These are phyloP conservation scores for Fraxinus dipetala DNA, from an alignment of 305 asterid species.

Conservation along the genomic window DNA sequence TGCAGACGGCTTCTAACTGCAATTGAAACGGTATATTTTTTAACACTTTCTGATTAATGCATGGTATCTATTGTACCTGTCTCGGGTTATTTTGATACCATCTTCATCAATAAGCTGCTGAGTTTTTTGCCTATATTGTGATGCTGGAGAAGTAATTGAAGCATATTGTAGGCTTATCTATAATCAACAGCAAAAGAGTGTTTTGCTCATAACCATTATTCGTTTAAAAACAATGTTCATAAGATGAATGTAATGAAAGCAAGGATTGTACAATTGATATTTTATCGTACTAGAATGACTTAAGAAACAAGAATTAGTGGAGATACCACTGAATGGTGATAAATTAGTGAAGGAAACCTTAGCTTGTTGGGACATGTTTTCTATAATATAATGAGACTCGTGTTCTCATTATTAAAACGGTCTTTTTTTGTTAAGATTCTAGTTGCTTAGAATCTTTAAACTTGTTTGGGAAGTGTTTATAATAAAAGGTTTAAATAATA, in stretches of 20 bases:
- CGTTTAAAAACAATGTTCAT: neutral
- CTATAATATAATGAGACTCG: neutral
- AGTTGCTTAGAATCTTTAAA: neutral
- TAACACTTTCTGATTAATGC: neutral
- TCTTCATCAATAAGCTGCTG: neutral
- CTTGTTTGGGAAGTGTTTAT: neutral
- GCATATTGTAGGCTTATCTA: neutral
- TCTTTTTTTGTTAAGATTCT: neutral
- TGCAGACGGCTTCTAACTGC: conserved; percentile 69
- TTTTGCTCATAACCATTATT: neutral
- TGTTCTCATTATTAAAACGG: neutral
- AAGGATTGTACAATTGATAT: neutral
- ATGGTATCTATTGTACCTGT: neutral
- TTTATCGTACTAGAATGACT: neutral
- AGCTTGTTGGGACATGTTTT: neutral
- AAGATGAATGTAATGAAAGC: neutral
- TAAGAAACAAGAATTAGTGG: neutral
- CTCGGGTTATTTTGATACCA: conserved; percentile 13
- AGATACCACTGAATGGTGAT: neutral
- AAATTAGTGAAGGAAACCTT: neutral
- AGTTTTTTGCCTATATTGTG: neutral
- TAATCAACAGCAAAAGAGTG: neutral
- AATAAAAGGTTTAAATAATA: neutral
- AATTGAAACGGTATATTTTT: conserved; percentile 54
- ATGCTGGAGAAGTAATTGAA: neutral